A percentile compares a stretch with the other conserved stretches of the same genome.
Evolutionary conservation across 768 basidiomycete genomes (phyloP).

Genomic region (Filobasidium floriforme): DNA sequence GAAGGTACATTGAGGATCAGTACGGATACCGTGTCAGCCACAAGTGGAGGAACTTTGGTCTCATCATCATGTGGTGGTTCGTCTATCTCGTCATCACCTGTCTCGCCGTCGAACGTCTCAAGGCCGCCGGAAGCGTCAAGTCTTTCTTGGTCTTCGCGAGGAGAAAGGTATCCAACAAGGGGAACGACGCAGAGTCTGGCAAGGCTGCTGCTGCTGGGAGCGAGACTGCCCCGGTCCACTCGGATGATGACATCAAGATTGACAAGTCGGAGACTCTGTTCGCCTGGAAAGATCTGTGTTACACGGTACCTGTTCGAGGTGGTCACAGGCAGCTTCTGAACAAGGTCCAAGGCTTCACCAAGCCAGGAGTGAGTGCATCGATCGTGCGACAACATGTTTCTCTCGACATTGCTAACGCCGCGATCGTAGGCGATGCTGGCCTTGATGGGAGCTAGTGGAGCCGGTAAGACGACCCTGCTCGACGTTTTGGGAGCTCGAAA

Average conservation of each 20-base stretch:
- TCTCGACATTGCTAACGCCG: slow-evolving; percentile 4
- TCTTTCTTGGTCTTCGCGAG: slow-evolving; percentile 10
- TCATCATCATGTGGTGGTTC: slow-evolving; percentile 30
- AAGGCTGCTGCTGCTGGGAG: not conserved
- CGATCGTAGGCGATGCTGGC: slow-evolving; percentile 4
- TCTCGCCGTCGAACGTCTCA: slow-evolving; percentile 20
- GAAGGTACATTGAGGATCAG: slow-evolving; percentile 17
- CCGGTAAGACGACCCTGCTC: slow-evolving; percentile 43
- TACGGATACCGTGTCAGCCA: slow-evolving; percentile 26
- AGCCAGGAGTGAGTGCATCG: slow-evolving; percentile 54
- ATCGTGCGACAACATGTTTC: not conserved
- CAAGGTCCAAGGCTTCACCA: slow-evolving; percentile 66
- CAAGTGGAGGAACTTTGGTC: slow-evolving; percentile 34
- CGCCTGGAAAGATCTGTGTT: slow-evolving; percentile 13
- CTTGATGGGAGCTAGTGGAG: slow-evolving; percentile 50
- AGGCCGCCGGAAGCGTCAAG: slow-evolving; percentile 15
- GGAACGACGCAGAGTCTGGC: slow-evolving; percentile 5
- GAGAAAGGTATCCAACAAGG: not conserved
- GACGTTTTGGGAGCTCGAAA: slow-evolving; percentile 19
- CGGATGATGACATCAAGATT: slow-evolving; percentile 9
- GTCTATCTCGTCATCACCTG: slow-evolving; percentile 33
- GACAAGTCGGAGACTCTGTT: slow-evolving; percentile 12
- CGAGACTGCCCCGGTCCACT: not conserved
- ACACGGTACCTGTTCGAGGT: slow-evolving; percentile 18
- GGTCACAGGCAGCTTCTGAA: slow-evolving; percentile 50